Evolutionary conservation across 352 stramenopile species (phyloP).

Genomic region (Pythium insidiosum): DNA sequence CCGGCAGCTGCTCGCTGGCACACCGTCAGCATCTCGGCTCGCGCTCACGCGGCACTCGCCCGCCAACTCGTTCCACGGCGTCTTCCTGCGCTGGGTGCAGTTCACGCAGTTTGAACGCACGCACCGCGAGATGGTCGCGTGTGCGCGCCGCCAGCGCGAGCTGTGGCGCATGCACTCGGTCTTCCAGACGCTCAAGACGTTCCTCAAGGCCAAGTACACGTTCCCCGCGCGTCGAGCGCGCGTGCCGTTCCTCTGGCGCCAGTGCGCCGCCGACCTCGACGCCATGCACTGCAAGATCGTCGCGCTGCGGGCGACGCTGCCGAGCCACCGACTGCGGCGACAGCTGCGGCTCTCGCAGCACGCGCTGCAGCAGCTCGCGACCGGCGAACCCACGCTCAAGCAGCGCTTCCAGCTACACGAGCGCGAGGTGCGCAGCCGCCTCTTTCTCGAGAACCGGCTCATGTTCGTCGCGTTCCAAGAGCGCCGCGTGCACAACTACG

Average conservation of each 20-base stretch:
- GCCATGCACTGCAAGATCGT: conserved; percentile 20
- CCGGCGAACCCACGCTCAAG: conserved; percentile 58
- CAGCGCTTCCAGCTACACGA: conserved; percentile 61
- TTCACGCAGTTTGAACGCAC: conserved; percentile 17
- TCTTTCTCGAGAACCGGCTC: conserved; percentile 64
- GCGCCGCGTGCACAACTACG: conserved; percentile 57
- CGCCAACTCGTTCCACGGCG: conserved; percentile 22
- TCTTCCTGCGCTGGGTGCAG: conserved; percentile 29
- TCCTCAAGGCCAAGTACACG: conserved; percentile 24
- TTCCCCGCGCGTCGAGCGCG: not conserved
- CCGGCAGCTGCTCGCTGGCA: conserved; percentile 12
- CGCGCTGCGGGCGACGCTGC: conserved; percentile 6
- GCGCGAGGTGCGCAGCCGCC: conserved; percentile 34
- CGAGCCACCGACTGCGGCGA: conserved; percentile 1
- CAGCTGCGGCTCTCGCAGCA: conserved; percentile 11
- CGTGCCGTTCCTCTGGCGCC: conserved; percentile 13
- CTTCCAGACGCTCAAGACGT: conserved; percentile 20
- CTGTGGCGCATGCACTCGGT: conserved; percentile 15
- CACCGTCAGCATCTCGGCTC: conserved; percentile 7
- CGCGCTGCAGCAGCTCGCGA: conserved; percentile 28
- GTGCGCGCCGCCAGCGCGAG: conserved; percentile 9
- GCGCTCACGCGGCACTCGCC: conserved; percentile 18
- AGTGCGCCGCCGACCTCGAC: conserved; percentile 16
- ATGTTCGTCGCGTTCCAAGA: conserved; percentile 70
- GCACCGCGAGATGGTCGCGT: conserved; percentile 3